phyloP scores from a whole-genome alignment of 169 alveolate species.

The Cryptosporidium ubiquitum region DNA sequence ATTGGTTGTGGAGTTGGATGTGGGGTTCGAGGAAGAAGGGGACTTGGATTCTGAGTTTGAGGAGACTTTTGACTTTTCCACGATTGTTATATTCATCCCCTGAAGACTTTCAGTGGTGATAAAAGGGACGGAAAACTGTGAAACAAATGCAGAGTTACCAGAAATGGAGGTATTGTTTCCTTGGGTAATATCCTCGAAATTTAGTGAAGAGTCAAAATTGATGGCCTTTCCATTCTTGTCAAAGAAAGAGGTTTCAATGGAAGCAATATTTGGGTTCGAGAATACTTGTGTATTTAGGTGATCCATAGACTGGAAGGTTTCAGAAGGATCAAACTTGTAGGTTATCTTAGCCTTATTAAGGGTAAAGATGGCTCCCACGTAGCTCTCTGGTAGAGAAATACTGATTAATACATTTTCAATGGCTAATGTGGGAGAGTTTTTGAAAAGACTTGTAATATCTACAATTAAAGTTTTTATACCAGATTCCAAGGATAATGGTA shows the following conservation, averaged over 20 bases:
- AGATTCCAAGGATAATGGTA: slow-evolving; percentile 24
- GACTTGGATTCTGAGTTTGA: not conserved
- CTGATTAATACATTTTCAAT: slow-evolving; percentile 18
- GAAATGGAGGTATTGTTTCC: not conserved
- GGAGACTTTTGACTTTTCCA: not conserved
- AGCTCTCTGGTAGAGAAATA: slow-evolving; percentile 11
- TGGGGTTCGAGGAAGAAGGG: not conserved
- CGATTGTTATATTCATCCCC: slow-evolving; percentile 13
- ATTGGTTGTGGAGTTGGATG: not conserved
- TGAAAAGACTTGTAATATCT: slow-evolving; percentile 32
- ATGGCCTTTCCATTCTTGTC: slow-evolving; percentile 11
- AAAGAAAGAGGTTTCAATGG: slow-evolving; percentile 16
- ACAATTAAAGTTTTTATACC: slow-evolving; percentile 40
- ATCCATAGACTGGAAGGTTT: slow-evolving; percentile 31
- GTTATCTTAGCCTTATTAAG: slow-evolving; percentile 41
- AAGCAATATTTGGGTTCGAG: slow-evolving; percentile 33
- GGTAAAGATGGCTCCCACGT: slow-evolving; percentile 36
- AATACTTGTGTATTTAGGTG: slow-evolving; percentile 1
- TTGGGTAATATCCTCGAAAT: not conserved
- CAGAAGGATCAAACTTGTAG: slow-evolving; percentile 54
- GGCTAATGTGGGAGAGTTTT: not conserved
- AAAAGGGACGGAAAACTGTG: slow-evolving; percentile 65
- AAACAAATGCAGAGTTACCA: slow-evolving; percentile 24
- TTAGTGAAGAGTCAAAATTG: not conserved
- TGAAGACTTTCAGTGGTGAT: slow-evolving; percentile 53